These are phyloP conservation scores for Naegleria fowleri DNA, from an alignment of 208 protist species.

Conservation along the genomic window DNA sequence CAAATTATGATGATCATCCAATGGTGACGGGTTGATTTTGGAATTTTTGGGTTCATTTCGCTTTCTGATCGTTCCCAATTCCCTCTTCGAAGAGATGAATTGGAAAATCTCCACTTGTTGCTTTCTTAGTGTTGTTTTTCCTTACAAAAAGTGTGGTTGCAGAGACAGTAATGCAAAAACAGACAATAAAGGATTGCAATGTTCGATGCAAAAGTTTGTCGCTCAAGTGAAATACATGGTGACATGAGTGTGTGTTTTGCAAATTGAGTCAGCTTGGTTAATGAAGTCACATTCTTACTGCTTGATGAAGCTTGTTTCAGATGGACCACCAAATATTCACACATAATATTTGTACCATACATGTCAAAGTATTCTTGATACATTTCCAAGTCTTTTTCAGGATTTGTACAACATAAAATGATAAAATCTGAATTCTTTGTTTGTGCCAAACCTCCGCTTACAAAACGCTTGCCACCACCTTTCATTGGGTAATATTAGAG, in stretches of 20 bases:
- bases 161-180: not conserved
- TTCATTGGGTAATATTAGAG: no score
- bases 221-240: not conserved
- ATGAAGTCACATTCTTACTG: not conserved
- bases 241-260: not conserved
- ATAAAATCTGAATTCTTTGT: not conserved
- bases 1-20: no score
- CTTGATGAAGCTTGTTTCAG: not conserved
- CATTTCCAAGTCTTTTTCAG: not conserved
- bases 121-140: not conserved
- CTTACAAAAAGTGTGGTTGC: not conserved
- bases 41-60: no score
- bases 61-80: no score
- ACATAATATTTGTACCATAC: not conserved
- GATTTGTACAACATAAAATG: not conserved
- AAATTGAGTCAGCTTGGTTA: not conserved
- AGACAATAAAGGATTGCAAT: not conserved
- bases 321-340: not conserved
- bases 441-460: not conserved
- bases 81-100: no score
- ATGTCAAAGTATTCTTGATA: not conserved
- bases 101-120: no score
- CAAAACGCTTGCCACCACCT: not conserved
- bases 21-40: no score
- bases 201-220: not conserved